Evolutionary conservation across 2,329 filamentous ascomycete species (phyloP), one percentile per base, ranked within the genome.

Genomic region (Colletotrichum karsti): DNA sequence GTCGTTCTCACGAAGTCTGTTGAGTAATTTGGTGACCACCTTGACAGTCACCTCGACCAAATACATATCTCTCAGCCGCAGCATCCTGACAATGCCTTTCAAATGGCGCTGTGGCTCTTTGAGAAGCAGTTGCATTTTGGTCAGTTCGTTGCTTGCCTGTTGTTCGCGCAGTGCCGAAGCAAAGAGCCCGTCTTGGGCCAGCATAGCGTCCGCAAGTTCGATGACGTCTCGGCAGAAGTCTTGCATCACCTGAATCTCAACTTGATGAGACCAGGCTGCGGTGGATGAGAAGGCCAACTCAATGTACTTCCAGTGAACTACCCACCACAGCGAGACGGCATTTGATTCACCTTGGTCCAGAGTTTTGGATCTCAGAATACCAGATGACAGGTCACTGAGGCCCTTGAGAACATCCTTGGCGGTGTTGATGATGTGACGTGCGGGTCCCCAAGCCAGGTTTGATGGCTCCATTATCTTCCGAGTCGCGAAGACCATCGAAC

Each of bases 161-260:
- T 76, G 57, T 73, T 70, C 65, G 71, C 42, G 60, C 55, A 94
- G 78, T 12, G 93, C 92, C 50, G 91, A 92, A 2, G 93, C 89
- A 70, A 99, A 90, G 66, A 98, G 87, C 56, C 90, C 91, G 77
- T 97, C 96, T 73, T 97, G 91, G 42, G 93, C 91, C 75, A 98
- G 93, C 2, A 97, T 86, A 37, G 88, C 87, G 75, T 97, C 93
- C 1, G 95, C 95, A 75, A 97, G 93, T 74, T 98, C 94, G 89
- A 99, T 99, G 13, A 93, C 93, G 76, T 97, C 94, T 72, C 96
- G 91, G 76, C 95, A 98, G 74, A 98, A 98, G 64, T 97, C 91
- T 74, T 94, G 91, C 93, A 99, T 95, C 60, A 89, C 84, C 20
- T 84, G 80, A 76, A 94, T 96, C 56, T 95, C 91, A 66, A 93